Evolutionary conservation across 257 asterid species (phyloP).

Genomic region (Forsythia viridissima): DNA sequence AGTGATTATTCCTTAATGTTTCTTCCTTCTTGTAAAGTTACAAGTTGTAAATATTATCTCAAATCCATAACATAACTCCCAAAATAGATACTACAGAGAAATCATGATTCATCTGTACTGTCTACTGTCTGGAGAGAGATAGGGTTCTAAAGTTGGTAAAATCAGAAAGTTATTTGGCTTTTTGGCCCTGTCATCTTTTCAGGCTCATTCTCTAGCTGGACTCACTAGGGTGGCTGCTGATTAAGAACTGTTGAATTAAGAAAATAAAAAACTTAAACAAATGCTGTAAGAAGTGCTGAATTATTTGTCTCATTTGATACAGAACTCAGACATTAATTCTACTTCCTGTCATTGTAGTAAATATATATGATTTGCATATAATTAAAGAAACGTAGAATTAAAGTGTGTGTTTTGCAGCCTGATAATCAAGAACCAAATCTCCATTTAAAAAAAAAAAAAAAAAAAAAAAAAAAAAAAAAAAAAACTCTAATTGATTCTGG

Average conservation of each 20-base stretch:
- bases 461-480: constrained; percentile 1
- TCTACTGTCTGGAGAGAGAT: neutral
- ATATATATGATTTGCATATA: neutral
- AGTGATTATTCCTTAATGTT: too few species aligned
- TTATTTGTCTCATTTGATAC: neutral
- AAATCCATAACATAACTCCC: neutral
- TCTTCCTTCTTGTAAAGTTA: neutral
- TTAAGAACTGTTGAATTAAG: neutral
- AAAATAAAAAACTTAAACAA: neutral
- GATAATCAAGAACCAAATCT: neutral
- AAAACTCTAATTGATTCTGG: neutral
- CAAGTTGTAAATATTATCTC: too few species aligned
- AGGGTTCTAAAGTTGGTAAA: neutral
- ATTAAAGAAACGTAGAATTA: neutral
- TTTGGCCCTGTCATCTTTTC: neutral
- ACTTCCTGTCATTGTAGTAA: too few species aligned
- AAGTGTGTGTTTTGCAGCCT: neutral
- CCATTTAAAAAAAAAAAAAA: neutral
- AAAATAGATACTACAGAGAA: neutral
- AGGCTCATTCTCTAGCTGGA: neutral
- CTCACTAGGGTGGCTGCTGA: constrained; percentile 4
- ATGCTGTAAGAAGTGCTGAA: neutral
- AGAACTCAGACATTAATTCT: too few species aligned
- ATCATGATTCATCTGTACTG: neutral
- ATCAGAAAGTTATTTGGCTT: neutral